Percentiles rank a stretch among this genome's conserved stretches.
Evolutionary conservation across 257 asterid genomes (phyloP).

Genomic region (Lithospermum erythrorhizon): DNA sequence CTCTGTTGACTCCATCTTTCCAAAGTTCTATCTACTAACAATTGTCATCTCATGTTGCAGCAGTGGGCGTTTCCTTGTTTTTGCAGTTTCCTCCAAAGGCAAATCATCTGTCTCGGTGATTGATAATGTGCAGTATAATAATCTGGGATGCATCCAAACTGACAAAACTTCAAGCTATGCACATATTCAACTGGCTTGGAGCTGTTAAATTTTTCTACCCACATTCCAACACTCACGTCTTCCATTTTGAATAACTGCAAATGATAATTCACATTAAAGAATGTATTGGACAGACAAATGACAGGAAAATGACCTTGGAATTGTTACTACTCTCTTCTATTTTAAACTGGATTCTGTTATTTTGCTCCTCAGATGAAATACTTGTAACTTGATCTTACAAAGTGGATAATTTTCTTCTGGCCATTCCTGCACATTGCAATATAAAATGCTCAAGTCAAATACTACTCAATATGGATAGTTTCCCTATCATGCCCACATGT

Average conservation of each 20-base stretch:
- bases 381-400: no score
- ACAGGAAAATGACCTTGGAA: not conserved
- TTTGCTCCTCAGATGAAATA: no score
- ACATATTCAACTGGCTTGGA: conserved; percentile 49
- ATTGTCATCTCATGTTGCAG: conserved; percentile 76
- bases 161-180: conserved; percentile 88
- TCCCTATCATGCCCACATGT: not conserved
- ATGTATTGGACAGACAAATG: not conserved
- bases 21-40: not conserved
- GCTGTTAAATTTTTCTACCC: conserved; percentile 78
- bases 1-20: not conserved
- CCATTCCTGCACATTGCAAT: conserved; percentile 67
- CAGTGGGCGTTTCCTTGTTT: conserved; percentile 51
- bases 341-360: no score
- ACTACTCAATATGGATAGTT: not conserved
- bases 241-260: conserved; percentile 92
- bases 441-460: conserved; percentile 6
- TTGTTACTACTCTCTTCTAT: not conserved
- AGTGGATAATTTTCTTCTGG: conserved; percentile 2
- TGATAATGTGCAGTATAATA: conserved; percentile 87
- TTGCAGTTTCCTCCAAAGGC: conserved; percentile 73
- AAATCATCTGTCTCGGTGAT: conserved; percentile 91
- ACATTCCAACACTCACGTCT: conserved; percentile 98
- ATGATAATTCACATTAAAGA: not conserved
- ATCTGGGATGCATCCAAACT: conserved; percentile 75